A percentile compares a stretch with the other conserved stretches of the same genome.
phyloP scores from a whole-genome alignment of 768 basidiomycete species.

The Amanita pseudoporphyria region DNA sequence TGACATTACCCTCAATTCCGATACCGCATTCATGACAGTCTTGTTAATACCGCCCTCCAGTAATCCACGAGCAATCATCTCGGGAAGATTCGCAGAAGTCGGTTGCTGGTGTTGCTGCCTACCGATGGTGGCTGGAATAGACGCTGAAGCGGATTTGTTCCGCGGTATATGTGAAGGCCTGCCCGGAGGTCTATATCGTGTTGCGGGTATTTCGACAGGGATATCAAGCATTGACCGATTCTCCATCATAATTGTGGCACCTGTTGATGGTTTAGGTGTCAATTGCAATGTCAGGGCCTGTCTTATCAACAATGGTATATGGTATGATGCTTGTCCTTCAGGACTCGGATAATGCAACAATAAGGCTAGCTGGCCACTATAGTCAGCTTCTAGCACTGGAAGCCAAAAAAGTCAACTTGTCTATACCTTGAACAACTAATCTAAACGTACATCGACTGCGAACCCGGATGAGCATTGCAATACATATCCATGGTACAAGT shows the following conservation, averaged over 20 bases:
- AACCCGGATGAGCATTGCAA: conserved; percentile 92
- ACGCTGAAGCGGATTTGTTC: conserved; percentile 12
- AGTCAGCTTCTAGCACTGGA: conserved; percentile 82
- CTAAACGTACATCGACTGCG: conserved; percentile 68
- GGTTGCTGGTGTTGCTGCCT: conserved; percentile 28
- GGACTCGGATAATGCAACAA: conserved; percentile 72
- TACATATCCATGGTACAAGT: conserved; percentile 78
- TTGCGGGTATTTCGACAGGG: conserved; percentile 52
- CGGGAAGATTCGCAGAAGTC: conserved; percentile 47
- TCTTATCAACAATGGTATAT: conserved; percentile 57
- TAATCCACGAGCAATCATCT: conserved; percentile 62
- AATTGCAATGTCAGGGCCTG: conserved; percentile 78
- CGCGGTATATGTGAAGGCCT: conserved; percentile 4
- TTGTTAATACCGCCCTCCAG: conserved; percentile 78
- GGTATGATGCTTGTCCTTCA: conserved; percentile 17
- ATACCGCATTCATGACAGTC: conserved; percentile 71
- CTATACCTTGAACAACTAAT: not conserved
- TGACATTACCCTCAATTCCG: conserved; percentile 57
- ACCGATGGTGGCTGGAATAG: conserved; percentile 2
- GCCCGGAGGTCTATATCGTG: conserved; percentile 22
- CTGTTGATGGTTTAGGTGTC: conserved; percentile 64
- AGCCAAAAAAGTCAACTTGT: conserved; percentile 12
- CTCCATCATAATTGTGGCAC: conserved; percentile 71
- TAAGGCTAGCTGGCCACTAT: conserved; percentile 73
- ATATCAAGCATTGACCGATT: conserved; percentile 75